These are phyloP conservation scores for Thermomucor indicae-seudaticae DNA, from an alignment of 371 early-diverging fungal species.

Conservation along the genomic window DNA sequence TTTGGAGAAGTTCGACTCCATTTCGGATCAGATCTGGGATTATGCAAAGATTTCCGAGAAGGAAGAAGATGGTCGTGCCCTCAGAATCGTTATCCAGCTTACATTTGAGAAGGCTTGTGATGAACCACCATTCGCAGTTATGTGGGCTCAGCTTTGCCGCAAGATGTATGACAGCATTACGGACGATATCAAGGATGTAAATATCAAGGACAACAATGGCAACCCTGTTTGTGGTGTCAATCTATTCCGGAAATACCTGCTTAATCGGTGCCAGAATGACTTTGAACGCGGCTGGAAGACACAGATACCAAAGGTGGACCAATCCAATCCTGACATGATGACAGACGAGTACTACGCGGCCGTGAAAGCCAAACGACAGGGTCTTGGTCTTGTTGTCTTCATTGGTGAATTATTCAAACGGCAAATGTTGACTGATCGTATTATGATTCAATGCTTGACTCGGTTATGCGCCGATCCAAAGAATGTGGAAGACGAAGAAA, in stretches of 20 bases:
- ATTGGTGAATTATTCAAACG: conserved; percentile 94
- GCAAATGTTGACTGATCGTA: conserved; percentile 83
- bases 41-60: conserved; percentile 66
- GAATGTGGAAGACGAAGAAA: conserved; percentile 90
- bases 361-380: conserved; percentile 90
- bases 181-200: conserved; percentile 49
- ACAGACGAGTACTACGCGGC: conserved; percentile 82
- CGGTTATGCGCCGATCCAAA: conserved; percentile 66
- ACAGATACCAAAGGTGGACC: conserved; percentile 48
- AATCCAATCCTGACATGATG: conserved; percentile 35
- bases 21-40: conserved; percentile 81
- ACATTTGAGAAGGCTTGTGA: conserved; percentile 95
- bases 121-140: conserved; percentile 83
- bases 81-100: conserved; percentile 75
- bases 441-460: conserved; percentile 86
- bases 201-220: conserved; percentile 45
- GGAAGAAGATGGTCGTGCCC: conserved; percentile 65
- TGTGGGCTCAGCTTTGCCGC: conserved; percentile 88
- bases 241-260: conserved; percentile 85
- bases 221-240: conserved; percentile 58
- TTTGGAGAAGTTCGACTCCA: conserved; percentile 86
- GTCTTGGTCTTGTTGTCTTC: conserved; percentile 89
- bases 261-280: conserved; percentile 89
- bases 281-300: conserved; percentile 84
- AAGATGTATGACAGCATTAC: conserved; percentile 60